Conservation (phyloP, 306 rosid species). For the Macrotyloma uniflorum region DNA sequence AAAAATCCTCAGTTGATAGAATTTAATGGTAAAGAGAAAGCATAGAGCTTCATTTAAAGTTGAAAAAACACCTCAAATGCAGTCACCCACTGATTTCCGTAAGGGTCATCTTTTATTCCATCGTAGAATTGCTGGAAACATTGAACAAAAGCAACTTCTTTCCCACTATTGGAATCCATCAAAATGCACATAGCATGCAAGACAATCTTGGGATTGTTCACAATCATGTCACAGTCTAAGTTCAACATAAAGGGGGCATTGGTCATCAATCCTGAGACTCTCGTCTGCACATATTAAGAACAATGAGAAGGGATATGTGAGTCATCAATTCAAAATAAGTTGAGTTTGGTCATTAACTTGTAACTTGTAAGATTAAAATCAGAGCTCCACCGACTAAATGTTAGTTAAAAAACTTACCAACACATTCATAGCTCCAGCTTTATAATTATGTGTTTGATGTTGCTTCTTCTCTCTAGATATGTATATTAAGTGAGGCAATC, state of each 20-base stretch:
- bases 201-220: conserved; percentile 54
- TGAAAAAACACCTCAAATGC: conserved; percentile 41
- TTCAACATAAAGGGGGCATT: conserved; percentile 75
- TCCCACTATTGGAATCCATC: conserved; percentile 42
- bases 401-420: conserved; percentile 43
- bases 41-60: not conserved
- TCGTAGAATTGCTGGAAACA: conserved; percentile 61
- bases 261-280: conserved; percentile 74
- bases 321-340: not conserved
- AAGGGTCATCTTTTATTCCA: conserved; percentile 73
- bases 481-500: conserved; percentile 63
- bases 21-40: not conserved
- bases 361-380: not conserved
- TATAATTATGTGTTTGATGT: conserved; percentile 50
- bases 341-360: not conserved
- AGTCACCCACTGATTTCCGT: conserved; percentile 51
- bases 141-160: conserved; percentile 64
- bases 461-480: conserved; percentile 69
- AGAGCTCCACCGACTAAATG: too few species aligned
- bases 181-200: conserved; percentile 63
- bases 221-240: conserved; percentile 74
- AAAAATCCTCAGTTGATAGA: not conserved
- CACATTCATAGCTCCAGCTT: conserved; percentile 84
- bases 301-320: not conserved
- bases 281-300: conserved; percentile 42